Percentiles rank a stretch among this genome's conserved stretches.
Conservation (phyloP, 345 rosid genomes). For the Melaleuca alternifolia region DNA sequence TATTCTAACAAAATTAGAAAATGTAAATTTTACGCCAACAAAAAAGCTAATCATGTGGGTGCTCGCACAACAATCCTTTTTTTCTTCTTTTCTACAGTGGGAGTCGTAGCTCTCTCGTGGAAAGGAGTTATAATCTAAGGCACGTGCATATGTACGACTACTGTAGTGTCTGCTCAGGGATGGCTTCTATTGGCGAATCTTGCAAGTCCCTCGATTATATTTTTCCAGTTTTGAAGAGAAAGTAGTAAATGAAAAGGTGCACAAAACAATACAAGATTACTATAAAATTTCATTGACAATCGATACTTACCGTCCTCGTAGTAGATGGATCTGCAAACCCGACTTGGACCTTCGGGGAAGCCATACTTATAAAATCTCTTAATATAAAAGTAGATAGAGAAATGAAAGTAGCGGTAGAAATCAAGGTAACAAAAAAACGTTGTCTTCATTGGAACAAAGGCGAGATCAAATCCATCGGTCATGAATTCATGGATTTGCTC, state of each 20-base stretch:
- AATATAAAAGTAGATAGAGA: too few relatives aligned
- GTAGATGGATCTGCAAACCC: too few relatives aligned
- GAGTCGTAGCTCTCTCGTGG: neutral
- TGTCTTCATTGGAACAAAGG: rapidly evolving
- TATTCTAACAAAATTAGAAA: neutral
- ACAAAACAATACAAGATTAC: too few relatives aligned
- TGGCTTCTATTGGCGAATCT: too few relatives aligned
- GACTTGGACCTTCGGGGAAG: too few relatives aligned
- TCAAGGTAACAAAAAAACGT: rapidly evolving
- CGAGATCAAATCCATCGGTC: neutral
- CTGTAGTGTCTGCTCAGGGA: too few relatives aligned
- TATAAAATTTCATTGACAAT: neutral
- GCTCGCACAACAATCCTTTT: neutral
- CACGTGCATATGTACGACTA: neutral
- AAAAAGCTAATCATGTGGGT: neutral
- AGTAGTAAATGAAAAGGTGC: neutral
- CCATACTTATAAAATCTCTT: too few relatives aligned
- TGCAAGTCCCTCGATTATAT: too few relatives aligned
- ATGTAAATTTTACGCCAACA: neutral
- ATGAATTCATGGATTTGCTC: neutral
- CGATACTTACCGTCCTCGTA: neutral
- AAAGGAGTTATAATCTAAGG: neutral
- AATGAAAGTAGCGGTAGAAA: too few relatives aligned
- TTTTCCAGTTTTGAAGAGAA: neutral
- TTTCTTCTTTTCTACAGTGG: rapidly evolving